Conservation (phyloP, 2,329 filamentous ascomycete genomes). For the Aspergillus proliferans region DNA sequence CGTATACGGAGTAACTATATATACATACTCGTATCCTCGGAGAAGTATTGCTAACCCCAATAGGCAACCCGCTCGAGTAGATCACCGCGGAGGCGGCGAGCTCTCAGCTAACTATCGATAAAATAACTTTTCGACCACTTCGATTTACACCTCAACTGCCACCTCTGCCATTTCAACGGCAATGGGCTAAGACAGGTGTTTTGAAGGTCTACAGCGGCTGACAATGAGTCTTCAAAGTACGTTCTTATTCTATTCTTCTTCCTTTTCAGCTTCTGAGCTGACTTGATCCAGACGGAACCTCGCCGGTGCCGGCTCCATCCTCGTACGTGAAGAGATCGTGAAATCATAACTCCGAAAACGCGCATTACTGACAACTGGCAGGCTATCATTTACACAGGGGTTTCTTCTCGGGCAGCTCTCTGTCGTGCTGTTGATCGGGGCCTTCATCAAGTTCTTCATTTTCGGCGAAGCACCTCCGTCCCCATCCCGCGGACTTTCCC, state of each 20-base stretch:
- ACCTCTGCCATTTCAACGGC: conserved; percentile 4
- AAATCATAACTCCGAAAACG: conserved; percentile 4
- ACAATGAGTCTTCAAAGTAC: conserved; percentile 28
- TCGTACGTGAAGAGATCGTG: conserved; percentile 30
- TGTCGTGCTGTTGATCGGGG: conserved; percentile 81
- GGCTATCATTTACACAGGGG: conserved; percentile 86
- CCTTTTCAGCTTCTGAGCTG: conserved; percentile 4
- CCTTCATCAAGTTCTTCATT: conserved; percentile 99
- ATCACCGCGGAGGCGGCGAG: background rate
- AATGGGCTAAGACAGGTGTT: conserved; percentile 18
- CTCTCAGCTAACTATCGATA: no score
- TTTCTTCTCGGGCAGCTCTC: conserved; percentile 90
- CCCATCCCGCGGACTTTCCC: conserved; percentile 69
- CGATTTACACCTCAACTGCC: background rate
- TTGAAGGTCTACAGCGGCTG: conserved; percentile 15
- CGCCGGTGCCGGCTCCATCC: conserved; percentile 30
- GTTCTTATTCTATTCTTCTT: conserved; percentile 2
- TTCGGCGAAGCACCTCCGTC: conserved; percentile 87
- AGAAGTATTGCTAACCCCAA: no score
- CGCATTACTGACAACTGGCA: conserved; percentile 32
- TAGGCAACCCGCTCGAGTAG: background rate
- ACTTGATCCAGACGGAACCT: conserved; percentile 22
- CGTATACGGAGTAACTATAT: no score
- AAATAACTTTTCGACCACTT: background rate
- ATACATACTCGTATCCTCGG: no score